Evolutionary conservation across 768 basidiomycete genomes (phyloP), one percentile per base, ranked within the genome.

Genomic region (Dendrothele bispora): DNA sequence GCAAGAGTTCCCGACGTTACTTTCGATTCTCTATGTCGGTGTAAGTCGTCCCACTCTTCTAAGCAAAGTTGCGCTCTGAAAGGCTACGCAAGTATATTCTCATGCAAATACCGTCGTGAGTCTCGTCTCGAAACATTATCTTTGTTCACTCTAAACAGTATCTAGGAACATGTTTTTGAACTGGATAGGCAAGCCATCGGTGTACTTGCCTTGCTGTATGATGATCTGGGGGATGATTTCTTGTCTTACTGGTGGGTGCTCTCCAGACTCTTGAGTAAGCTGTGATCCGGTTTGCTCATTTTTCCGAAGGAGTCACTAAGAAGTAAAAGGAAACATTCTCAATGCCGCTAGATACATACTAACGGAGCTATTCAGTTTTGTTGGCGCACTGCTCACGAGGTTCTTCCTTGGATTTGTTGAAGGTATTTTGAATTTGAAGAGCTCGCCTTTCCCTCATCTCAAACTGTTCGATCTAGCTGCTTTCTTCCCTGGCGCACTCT

Each of bases 1-100:
- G 20, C 74, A 80, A 46, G 73, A 89, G 55, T 90, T 88, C 58
- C 75, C 80, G 11, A 83, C 86, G 0, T 64, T 89, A n/a, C 66
- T 67, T 2, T 43, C 41, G 17, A 43, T 43, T 20, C 27, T 43
- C 24, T 43, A 43, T 20, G 41, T 43, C 7, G 41, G 41, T n/a
- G n/a, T n/a, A n/a, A n/a, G n/a, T n/a, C n/a, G n/a, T n/a, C n/a
- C n/a, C n/a, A n/a, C n/a, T n/a, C n/a, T n/a, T n/a, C n/a, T n/a
- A n/a, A n/a, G n/a, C n/a, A n/a, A n/a, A n/a, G n/a, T n/a, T n/a
- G n/a, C n/a, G n/a, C n/a, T n/a, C n/a, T n/a, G n/a, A n/a, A n/a
- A n/a, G n/a, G n/a, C n/a, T n/a, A n/a, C n/a, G n/a, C n/a, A n/a
- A n/a, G 10, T 70, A 68, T 50, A 70, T 73, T 35, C 58, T 68